Conservation (phyloP, 768 basidiomycete species). For the Pleurotus tuber-regium region DNA sequence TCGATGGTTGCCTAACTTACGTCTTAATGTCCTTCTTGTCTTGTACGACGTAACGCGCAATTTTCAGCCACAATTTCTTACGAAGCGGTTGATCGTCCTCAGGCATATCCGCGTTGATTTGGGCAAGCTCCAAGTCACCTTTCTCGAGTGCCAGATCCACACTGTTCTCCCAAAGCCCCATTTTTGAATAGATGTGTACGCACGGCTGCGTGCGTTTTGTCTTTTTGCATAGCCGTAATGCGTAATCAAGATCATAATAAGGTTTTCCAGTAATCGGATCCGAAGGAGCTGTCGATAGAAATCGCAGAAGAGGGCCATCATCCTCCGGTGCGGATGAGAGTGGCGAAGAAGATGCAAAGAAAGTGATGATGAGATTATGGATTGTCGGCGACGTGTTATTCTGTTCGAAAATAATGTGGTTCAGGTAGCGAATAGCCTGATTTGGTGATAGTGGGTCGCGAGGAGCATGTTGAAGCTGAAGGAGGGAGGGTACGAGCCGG, state of each 20-base stretch:
- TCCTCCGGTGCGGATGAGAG: slow-evolving; percentile 49
- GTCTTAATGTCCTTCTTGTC: slow-evolving; percentile 98
- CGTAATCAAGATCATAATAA: slow-evolving; percentile 97
- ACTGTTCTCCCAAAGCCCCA: slow-evolving; percentile 95
- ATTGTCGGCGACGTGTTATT: slow-evolving; percentile 80
- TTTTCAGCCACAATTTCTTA: slow-evolving; percentile 97
- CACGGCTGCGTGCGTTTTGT: slow-evolving; percentile 82
- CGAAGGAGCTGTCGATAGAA: slow-evolving; percentile 77
- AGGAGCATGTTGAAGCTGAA: slow-evolving; percentile 73
- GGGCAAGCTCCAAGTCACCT: slow-evolving; percentile 93
- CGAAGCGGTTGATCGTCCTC: slow-evolving; percentile 83
- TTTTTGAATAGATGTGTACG: slow-evolving; percentile 95
- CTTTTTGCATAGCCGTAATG: slow-evolving; percentile 86
- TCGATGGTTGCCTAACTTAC: slow-evolving; percentile 49
- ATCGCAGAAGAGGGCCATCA: slow-evolving; percentile 76
- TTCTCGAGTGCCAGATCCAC: slow-evolving; percentile 94
- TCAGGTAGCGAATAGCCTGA: slow-evolving; percentile 89
- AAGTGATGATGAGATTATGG: slow-evolving; percentile 91
- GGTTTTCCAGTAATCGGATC: slow-evolving; percentile 83
- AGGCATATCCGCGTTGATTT: slow-evolving; percentile 92
- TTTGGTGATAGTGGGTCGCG: slow-evolving; percentile 74
- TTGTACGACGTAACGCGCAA: slow-evolving; percentile 97
- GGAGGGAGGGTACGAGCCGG: slow-evolving; percentile 84
- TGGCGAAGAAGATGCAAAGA: slow-evolving; percentile 61
- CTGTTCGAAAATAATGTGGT: slow-evolving; percentile 79